Percentiles rank a stretch among this genome's conserved stretches.
Evolutionary conservation across 345 rosid genomes (phyloP).

Genomic region (Salix brachista): DNA sequence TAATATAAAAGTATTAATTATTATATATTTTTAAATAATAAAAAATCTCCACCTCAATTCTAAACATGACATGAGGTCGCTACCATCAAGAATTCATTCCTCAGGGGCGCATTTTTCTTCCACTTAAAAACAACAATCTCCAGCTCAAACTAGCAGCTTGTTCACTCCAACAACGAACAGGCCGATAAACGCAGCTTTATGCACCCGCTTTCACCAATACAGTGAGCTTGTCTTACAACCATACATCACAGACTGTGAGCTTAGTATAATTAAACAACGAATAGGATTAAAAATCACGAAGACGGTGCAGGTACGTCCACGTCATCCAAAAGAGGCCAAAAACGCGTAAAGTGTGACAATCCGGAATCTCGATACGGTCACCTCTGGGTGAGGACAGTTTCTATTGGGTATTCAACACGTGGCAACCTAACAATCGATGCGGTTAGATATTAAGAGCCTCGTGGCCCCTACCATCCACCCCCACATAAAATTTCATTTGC

Average conservation of each 20-base stretch:
- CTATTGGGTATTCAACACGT: constrained; percentile 13
- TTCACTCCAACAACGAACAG: background rate
- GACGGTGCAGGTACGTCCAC: constrained; percentile 55
- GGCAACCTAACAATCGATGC: constrained; percentile 11
- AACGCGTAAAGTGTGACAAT: constrained; percentile 53
- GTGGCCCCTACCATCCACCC: constrained; percentile 18
- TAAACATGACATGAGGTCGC: background rate
- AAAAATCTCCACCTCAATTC: no score
- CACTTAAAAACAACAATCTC: background rate
- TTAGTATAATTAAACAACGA: background rate
- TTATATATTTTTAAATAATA: no score
- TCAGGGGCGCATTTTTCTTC: background rate
- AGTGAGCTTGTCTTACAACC: background rate
- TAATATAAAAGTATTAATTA: no score
- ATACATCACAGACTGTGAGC: background rate
- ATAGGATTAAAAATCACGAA: background rate
- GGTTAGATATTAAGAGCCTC: constrained; percentile 14
- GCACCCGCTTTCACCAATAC: background rate
- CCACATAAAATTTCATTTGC: constrained; percentile 4
- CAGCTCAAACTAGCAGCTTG: background rate
- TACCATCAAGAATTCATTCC: constrained; percentile 2
- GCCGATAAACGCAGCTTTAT: background rate
- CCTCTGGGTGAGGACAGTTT: constrained; percentile 17
- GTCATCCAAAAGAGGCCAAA: constrained; percentile 43
- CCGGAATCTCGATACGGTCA: constrained; percentile 31